Conservation (phyloP, 257 asterid species). For the Nicotiana undulata region DNA sequence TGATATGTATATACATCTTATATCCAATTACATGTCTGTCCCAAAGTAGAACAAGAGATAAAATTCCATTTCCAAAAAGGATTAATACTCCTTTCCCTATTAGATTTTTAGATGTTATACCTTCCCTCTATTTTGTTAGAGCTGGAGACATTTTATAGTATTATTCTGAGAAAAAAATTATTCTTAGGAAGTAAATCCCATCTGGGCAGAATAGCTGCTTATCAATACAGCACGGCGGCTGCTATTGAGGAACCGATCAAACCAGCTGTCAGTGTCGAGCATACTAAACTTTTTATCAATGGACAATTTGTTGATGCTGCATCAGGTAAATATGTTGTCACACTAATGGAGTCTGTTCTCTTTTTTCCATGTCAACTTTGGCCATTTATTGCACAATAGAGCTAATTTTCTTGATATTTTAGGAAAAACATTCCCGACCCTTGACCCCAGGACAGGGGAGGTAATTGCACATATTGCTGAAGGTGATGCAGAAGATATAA, state of each 20-base stretch:
- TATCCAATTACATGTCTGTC: neutral
- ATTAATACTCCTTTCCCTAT: neutral
- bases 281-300: conserved; percentile 76
- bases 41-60: neutral
- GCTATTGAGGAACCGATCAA: conserved; percentile 70
- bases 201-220: conserved; percentile 34
- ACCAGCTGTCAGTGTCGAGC: conserved; percentile 61
- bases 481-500: conserved; percentile 80
- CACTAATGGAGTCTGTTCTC: neutral
- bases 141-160: neutral
- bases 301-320: conserved; percentile 86
- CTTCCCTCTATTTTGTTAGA: neutral
- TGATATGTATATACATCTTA: neutral
- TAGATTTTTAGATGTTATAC: neutral
- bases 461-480: conserved; percentile 84
- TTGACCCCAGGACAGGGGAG: conserved; percentile 91
- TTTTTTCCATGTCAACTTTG: neutral
- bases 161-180: neutral
- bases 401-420: conserved; percentile 11
- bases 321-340: conserved; percentile 44
- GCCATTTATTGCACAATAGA: neutral
- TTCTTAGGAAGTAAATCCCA: conserved; percentile 43
- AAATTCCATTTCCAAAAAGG: neutral
- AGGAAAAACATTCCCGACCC: conserved; percentile 84
- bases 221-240: conserved; percentile 58